Percentiles rank a stretch among this genome's conserved stretches.
Evolutionary conservation across 306 rosid genomes (phyloP).

Genomic region (Astragalus glycyphyllos): DNA sequence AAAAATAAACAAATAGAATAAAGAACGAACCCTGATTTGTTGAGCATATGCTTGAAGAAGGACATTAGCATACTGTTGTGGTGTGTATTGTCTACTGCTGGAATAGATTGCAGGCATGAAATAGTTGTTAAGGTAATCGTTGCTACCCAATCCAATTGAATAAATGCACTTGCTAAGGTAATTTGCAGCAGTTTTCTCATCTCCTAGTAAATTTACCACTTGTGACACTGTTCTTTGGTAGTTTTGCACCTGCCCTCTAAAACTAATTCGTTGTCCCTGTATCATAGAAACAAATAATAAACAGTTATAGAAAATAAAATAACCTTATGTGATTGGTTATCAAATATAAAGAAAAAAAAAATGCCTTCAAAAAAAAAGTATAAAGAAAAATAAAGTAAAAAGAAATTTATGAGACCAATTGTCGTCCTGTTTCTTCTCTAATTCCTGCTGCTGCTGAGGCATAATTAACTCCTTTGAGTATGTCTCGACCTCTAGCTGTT

Average conservation of each 20-base stretch:
- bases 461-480: too few species aligned
- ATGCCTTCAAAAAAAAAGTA: too few species aligned
- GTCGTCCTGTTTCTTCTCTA: too few species aligned
- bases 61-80: conserved; percentile 68
- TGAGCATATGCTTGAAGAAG: conserved; percentile 70
- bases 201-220: conserved; percentile 67
- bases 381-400: too few species aligned
- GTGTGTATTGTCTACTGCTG: conserved; percentile 66
- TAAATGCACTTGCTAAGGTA: conserved; percentile 80
- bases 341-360: too few species aligned
- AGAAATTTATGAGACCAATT: too few species aligned
- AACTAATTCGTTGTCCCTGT: conserved; percentile 84
- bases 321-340: not conserved
- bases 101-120: conserved; percentile 82
- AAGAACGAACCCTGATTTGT: too few species aligned
- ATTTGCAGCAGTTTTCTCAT: conserved; percentile 60
- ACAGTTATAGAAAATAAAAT: not conserved
- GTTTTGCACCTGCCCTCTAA: conserved; percentile 81
- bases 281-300: not conserved
- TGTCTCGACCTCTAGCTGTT: too few species aligned
- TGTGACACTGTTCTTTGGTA: conserved; percentile 75
- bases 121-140: conserved; percentile 95
- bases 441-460: too few species aligned
- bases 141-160: conserved; percentile 91
- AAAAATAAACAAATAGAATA: too few species aligned